Evolutionary conservation across 331 rosid genomes (phyloP).

Genomic region (Cucumis variabilis): DNA sequence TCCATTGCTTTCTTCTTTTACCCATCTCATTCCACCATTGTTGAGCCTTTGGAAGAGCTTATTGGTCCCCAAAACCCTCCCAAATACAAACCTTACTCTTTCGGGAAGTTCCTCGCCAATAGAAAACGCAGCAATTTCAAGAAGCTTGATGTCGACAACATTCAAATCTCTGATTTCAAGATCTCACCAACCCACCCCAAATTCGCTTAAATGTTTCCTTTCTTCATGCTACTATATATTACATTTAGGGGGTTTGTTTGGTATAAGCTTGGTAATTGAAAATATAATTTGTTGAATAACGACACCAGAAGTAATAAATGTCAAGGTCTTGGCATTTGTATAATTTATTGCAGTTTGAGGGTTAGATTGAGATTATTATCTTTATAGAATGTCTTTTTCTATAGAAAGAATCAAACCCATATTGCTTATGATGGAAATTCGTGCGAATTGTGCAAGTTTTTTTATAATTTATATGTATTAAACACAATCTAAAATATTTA

Average conservation of each 20-base stretch:
- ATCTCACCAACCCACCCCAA: background rate
- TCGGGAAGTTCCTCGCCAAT: conserved; percentile 55
- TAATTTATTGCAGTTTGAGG: background rate
- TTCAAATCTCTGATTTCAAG: conserved; percentile 64
- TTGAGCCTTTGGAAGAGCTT: conserved; percentile 69
- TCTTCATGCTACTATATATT: background rate
- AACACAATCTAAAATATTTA: too few relatives aligned
- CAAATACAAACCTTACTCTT: conserved; percentile 51
- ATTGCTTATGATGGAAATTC: too few relatives aligned
- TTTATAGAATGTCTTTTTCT: too few relatives aligned
- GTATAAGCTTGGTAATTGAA: background rate
- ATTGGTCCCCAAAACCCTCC: conserved; percentile 48
- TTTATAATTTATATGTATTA: too few relatives aligned
- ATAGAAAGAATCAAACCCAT: too few relatives aligned
- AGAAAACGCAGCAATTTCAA: conserved; percentile 52
- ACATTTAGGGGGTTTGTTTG: background rate
- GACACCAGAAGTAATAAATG: background rate
- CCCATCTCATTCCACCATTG: conserved; percentile 60
- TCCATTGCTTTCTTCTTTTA: conserved; percentile 68
- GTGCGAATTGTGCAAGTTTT: too few relatives aligned
- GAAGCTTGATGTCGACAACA: conserved; percentile 56
- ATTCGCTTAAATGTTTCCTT: background rate
- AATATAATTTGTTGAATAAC: background rate
- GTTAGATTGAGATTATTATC: too few relatives aligned
- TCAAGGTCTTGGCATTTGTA: background rate